Base-by-base conservation (phyloP, 371 early-diverging fungal genomes). In the Rhizopus stolonifer region DNA sequence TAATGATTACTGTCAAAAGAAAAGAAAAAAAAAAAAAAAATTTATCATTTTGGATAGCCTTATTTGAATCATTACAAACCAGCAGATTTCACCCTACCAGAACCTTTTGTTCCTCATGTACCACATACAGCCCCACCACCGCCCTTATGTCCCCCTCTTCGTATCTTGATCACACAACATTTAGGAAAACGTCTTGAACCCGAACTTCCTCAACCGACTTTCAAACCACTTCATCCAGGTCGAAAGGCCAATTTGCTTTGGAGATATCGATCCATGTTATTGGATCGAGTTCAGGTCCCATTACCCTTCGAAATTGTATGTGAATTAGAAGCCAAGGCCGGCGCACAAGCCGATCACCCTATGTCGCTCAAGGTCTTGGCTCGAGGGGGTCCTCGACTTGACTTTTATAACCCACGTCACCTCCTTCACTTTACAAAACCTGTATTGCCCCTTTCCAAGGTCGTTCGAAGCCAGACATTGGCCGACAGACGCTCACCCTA, bases 51-150 rank as follows among this genome's bases (percentile, higher is more conserved):
- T 29, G 31, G 4, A 18, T 58, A 69, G 74, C 67, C 70, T 36
- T 68, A 66, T 57, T 21, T 70, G 4, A 38, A 67, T 36, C 43
- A 42, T 1, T 53, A 65, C 33, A 46, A 51, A 22, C 65, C 65
- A 4, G 40, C 49, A 8, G 55, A 61, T 19, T 23, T 54, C 4
- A 32, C 29, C 5, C 9, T 22, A n/a, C 69, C 72, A 17, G 52
- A 52, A 9, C 74, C 78, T 4, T 54, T 74, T 23, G 60, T 72
- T 4, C 55, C 74, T 5, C 70, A 72, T 53, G 60, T 58, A 2
- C 69, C 70, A 8, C 69, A 65, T 17, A 78, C 78, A 24, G 65
- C 78, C 3, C 78, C 78, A 7, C 78, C 78, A 6, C 69, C 70
- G 7, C 49, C 55, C 3, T 38, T 78, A 1, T 78, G 68, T 32